Evolutionary conservation across 2,329 filamentous ascomycete genomes (phyloP).

Genomic region (Phaeosphaeriaceae sp.): DNA sequence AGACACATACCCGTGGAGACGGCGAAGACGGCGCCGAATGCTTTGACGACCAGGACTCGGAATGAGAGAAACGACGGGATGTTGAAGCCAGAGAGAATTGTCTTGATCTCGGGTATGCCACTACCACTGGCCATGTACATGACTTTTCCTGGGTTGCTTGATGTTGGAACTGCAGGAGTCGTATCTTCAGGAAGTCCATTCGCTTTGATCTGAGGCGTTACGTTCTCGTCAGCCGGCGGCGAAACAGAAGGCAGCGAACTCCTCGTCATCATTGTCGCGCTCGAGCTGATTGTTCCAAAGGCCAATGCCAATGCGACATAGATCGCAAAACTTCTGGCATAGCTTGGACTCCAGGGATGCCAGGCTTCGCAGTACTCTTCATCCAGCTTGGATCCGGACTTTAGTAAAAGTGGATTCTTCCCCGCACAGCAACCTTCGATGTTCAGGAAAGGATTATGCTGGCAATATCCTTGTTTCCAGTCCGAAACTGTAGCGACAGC

Average conservation of each 20-base stretch:
- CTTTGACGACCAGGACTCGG: constrained; percentile 64
- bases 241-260: constrained; percentile 54
- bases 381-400: constrained; percentile 20
- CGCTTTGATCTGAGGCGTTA: constrained; percentile 14
- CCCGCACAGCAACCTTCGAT: constrained; percentile 59
- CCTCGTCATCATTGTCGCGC: constrained; percentile 59
- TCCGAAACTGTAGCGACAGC: constrained; percentile 62
- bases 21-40: constrained; percentile 64
- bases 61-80: constrained; percentile 65
- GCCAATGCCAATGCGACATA: constrained; percentile 58
- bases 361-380: constrained; percentile 50
- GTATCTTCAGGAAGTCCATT: constrained; percentile 2
- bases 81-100: constrained; percentile 66
- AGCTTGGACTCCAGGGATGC: constrained; percentile 53
- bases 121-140: constrained; percentile 67
- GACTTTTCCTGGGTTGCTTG: constrained; percentile 51
- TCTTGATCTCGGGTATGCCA: constrained; percentile 69
- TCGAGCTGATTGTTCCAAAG: constrained; percentile 59
- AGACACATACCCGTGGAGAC: constrained; percentile 67
- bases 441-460: constrained; percentile 53
- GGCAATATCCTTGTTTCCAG: constrained; percentile 66
- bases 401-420: background rate
- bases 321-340: constrained; percentile 53
- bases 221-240: constrained; percentile 31
- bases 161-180: constrained; percentile 7